Evolutionary conservation across 2,329 filamentous ascomycete genomes (phyloP).

Genomic region (Scedosporium boydii): DNA sequence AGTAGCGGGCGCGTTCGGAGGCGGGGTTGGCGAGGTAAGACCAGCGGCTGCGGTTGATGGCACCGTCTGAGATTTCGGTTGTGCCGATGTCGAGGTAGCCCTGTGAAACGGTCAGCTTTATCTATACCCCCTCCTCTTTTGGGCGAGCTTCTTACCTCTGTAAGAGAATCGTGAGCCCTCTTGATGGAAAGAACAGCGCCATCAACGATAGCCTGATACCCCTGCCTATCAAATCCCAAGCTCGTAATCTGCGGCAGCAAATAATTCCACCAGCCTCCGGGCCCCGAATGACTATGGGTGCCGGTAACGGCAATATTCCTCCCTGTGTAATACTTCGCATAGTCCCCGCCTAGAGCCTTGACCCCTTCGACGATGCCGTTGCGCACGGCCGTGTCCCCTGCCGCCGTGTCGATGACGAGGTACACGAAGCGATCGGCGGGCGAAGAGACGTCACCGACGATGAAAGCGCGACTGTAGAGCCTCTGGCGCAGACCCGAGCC

Average conservation of each 20-base stretch:
- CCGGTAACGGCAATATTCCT: constrained; percentile 82
- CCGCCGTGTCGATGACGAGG: constrained; percentile 75
- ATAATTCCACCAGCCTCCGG: constrained; percentile 88
- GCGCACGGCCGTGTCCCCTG: constrained; percentile 77
- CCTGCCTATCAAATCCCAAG: constrained; percentile 75
- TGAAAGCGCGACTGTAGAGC: constrained; percentile 79
- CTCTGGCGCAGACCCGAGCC: constrained; percentile 77
- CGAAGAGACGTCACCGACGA: constrained; percentile 59
- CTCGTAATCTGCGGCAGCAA: constrained; percentile 82
- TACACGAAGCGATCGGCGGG: constrained; percentile 70
- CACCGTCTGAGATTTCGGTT: constrained; percentile 62
- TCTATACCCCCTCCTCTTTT: background rate
- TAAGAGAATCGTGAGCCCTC: constrained; percentile 40
- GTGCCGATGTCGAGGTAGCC: constrained; percentile 64
- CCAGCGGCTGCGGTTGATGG: constrained; percentile 82
- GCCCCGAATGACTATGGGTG: constrained; percentile 83
- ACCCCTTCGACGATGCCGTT: constrained; percentile 73
- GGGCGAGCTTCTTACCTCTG: constrained; percentile 28
- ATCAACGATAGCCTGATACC: constrained; percentile 78
- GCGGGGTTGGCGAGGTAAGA: constrained; percentile 81
- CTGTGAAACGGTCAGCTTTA: constrained; percentile 13
- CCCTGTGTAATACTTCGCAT: constrained; percentile 59
- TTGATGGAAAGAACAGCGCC: constrained; percentile 59
- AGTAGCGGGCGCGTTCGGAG: constrained; percentile 62
- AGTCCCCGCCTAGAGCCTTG: constrained; percentile 57